These are phyloP conservation scores for Rhodotorula sp. DNA, from an alignment of 1,284 basidiomycete genomes.

Conservation along the genomic window DNA sequence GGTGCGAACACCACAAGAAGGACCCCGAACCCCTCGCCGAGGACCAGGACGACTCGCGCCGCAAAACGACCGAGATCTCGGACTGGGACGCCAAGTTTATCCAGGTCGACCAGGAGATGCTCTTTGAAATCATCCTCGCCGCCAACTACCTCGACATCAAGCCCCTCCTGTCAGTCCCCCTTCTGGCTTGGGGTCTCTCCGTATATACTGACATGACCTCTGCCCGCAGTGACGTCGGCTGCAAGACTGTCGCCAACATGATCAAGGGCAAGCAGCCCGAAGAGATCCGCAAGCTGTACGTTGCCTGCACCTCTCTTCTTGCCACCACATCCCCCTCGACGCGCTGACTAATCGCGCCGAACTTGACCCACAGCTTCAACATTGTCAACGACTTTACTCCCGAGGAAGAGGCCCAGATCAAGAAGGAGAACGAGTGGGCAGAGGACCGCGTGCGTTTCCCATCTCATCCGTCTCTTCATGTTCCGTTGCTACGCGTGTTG, in stretches of 20 bases:
- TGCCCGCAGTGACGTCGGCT: constrained; percentile 80
- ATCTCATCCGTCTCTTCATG: not conserved
- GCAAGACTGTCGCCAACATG: constrained; percentile 99
- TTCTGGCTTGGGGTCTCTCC: not conserved
- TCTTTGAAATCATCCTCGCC: constrained; percentile 97
- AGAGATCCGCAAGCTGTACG: constrained; percentile 88
- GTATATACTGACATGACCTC: not conserved
- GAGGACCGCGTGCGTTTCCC: constrained; percentile 47
- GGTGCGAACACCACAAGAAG: constrained; percentile 97
- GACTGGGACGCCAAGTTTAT: constrained; percentile 96
- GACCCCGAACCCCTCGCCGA: constrained; percentile 77
- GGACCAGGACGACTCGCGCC: constrained; percentile 91
- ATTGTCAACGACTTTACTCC: constrained; percentile 91
- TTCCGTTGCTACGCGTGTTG: not conserved
- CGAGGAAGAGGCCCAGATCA: constrained; percentile 98
- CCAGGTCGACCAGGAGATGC: constrained; percentile 58
- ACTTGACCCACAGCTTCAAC: constrained; percentile 31
- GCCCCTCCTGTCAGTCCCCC: constrained; percentile 75
- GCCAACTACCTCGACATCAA: constrained; percentile 99
- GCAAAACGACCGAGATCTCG: constrained; percentile 93
- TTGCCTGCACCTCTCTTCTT: not conserved
- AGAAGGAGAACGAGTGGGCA: constrained; percentile 89
- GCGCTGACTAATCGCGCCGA: not conserved
- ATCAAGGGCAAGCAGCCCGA: constrained; percentile 92
- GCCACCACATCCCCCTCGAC: too few relatives aligned